Percentiles rank a stretch among this genome's conserved stretches.
Evolutionary conservation across 2,329 filamentous ascomycete genomes (phyloP).

Genomic region (Cytospora piceicola): DNA sequence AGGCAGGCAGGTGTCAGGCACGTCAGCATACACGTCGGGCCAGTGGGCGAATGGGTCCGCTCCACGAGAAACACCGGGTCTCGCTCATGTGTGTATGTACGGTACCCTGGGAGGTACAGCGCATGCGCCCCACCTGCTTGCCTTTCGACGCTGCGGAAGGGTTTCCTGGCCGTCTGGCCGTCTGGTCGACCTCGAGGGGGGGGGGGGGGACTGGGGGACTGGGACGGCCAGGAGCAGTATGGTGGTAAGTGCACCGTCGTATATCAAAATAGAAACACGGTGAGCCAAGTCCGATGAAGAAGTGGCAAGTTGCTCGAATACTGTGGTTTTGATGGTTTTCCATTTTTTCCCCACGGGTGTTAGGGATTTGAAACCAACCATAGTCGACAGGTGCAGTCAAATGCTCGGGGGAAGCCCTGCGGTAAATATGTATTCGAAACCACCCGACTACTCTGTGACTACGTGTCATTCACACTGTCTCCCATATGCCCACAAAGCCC

Average conservation of each 20-base stretch:
- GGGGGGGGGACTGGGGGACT: not conserved
- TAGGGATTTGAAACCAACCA: no score
- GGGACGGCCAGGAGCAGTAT: not conserved
- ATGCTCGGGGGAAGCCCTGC: not conserved
- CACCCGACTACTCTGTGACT: not conserved
- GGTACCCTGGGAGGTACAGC: not conserved
- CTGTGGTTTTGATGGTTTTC: not conserved
- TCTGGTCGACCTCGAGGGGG: not conserved
- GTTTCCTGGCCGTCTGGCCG: not conserved
- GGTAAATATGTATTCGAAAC: not conserved
- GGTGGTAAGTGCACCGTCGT: not conserved
- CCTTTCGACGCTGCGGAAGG: not conserved
- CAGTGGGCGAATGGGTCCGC: not conserved
- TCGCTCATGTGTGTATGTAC: not conserved
- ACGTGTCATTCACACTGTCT: not conserved
- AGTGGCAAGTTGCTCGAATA: not conserved
- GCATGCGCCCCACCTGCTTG: conserved; percentile 1
- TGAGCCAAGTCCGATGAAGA: not conserved
- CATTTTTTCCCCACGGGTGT: not conserved
- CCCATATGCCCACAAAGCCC: not conserved
- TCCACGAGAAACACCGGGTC: not conserved
- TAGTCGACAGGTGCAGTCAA: not conserved
- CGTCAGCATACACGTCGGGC: conserved; percentile 2
- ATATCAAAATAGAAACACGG: not conserved
- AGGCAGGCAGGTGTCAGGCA: conserved; percentile 1